Evolutionary conservation across 768 basidiomycete genomes (phyloP).

Genomic region (Mycena filopes): DNA sequence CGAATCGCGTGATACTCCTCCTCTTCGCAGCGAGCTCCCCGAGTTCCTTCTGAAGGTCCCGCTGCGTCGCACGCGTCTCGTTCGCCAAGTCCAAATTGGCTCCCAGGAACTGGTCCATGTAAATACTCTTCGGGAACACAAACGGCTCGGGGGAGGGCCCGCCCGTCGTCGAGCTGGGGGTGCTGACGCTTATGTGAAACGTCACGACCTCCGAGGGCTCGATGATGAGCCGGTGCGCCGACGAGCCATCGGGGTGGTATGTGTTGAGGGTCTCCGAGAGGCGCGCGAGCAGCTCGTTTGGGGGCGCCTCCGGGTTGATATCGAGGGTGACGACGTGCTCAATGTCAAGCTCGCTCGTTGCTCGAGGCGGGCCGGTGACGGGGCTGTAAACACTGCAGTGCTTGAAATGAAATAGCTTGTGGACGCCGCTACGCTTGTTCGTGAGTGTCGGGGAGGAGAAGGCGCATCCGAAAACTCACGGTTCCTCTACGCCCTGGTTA

Average conservation of each 20-base stretch:
- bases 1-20: conserved; percentile 58
- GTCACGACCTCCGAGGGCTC: conserved; percentile 71
- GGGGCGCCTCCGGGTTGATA: conserved; percentile 48
- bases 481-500: conserved; percentile 46
- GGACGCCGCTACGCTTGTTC: neutral
- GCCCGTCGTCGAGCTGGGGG: neutral
- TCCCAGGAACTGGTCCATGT: conserved; percentile 77
- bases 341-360: conserved; percentile 39
- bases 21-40: conserved; percentile 57
- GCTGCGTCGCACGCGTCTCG: conserved; percentile 48
- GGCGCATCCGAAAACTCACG: conserved; percentile 40
- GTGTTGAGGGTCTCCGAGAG: conserved; percentile 55
- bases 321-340: conserved; percentile 65
- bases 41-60: conserved; percentile 59
- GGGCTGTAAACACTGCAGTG: conserved; percentile 39
- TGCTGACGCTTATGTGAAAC: conserved; percentile 54
- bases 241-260: conserved; percentile 40
- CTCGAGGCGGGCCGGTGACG: conserved; percentile 34
- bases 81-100: conserved; percentile 62
- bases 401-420: conserved; percentile 26
- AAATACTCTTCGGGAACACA: conserved; percentile 71
- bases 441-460: neutral
- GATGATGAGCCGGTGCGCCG: conserved; percentile 67
- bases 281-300: conserved; percentile 69
- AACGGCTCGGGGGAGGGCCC: conserved; percentile 52